These are phyloP conservation scores for Phytophthora crassamura DNA, from an alignment of 352 stramenopile species.

Conservation along the genomic window DNA sequence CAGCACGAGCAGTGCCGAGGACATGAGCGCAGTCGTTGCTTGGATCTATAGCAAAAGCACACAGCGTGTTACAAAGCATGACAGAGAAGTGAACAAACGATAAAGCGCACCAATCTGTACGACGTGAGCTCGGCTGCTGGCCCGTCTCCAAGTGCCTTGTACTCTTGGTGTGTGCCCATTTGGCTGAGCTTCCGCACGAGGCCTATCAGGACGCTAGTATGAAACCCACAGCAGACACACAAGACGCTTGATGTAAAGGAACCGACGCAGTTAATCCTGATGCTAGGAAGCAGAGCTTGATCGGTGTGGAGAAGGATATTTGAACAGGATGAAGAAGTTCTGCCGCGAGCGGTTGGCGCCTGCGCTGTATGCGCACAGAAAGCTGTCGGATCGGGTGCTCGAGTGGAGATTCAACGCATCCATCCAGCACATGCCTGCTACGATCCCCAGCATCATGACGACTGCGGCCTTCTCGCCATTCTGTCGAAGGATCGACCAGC, in stretches of 20 bases:
- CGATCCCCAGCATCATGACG: conserved; percentile 58
- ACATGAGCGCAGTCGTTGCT: conserved; percentile 36
- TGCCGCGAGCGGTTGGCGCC: conserved; percentile 59
- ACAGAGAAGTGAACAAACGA: neutral
- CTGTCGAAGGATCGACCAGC: conserved; percentile 20
- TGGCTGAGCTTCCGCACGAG: conserved; percentile 52
- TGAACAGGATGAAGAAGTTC: conserved; percentile 72
- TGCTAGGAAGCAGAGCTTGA: neutral
- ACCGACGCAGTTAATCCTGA: neutral
- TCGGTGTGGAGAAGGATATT: conserved; percentile 67
- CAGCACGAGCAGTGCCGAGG: conserved; percentile 43
- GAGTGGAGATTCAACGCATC: conserved; percentile 59
- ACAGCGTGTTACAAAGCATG: conserved; percentile 1
- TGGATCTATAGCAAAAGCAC: conserved; percentile 33
- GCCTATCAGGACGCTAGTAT: conserved; percentile 63
- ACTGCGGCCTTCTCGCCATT: conserved; percentile 53
- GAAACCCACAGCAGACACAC: neutral
- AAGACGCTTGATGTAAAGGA: conserved; percentile 39
- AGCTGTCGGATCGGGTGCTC: conserved; percentile 20
- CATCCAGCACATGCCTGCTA: conserved; percentile 72
- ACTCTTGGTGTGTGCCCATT: conserved; percentile 21
- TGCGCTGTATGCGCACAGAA: conserved; percentile 64
- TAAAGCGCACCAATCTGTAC: conserved; percentile 31
- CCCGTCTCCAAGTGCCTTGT: conserved; percentile 20
- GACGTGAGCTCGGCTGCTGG: conserved; percentile 16